Conservation (phyloP, 306 rosid species). For the Quercus cerris region DNA sequence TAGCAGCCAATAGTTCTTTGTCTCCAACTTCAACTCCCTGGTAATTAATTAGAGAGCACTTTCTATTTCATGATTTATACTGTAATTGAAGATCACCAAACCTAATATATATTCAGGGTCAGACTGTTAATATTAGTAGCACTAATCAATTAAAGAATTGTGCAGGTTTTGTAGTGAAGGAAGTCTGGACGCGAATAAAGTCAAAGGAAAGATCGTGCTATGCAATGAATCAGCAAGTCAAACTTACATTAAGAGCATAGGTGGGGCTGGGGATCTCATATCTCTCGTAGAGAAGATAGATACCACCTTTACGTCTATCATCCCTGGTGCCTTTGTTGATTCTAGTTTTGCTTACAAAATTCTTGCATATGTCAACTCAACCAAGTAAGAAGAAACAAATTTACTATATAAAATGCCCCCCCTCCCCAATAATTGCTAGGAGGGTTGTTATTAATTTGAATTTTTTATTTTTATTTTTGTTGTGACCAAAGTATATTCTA, state of each 20-base stretch:
- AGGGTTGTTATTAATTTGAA: too few species aligned
- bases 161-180: conserved; percentile 59
- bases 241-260: conserved; percentile 39
- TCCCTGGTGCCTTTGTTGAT: conserved; percentile 41
- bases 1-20: conserved; percentile 32
- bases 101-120: neutral
- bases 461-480: too few species aligned
- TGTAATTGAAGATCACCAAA: neutral
- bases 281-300: conserved; percentile 26
- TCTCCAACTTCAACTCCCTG: conserved; percentile 37
- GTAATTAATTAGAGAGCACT: conserved; percentile 12
- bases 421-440: too few species aligned
- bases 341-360: conserved; percentile 34
- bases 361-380: conserved; percentile 61
- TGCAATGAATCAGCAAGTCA: conserved; percentile 37
- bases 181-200: conserved; percentile 39
- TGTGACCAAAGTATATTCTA: too few species aligned
- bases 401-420: too few species aligned
- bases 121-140: neutral
- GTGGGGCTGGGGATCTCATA: conserved; percentile 58
- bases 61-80: neutral
- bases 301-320: conserved; percentile 22
- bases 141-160: conserved; percentile 6
- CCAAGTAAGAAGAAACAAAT: conserved; percentile 28
- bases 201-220: conserved; percentile 64